These are phyloP conservation scores for Tetrahymena malaccensis DNA, from an alignment of 73 alveolate genomes.

Conservation along the genomic window DNA sequence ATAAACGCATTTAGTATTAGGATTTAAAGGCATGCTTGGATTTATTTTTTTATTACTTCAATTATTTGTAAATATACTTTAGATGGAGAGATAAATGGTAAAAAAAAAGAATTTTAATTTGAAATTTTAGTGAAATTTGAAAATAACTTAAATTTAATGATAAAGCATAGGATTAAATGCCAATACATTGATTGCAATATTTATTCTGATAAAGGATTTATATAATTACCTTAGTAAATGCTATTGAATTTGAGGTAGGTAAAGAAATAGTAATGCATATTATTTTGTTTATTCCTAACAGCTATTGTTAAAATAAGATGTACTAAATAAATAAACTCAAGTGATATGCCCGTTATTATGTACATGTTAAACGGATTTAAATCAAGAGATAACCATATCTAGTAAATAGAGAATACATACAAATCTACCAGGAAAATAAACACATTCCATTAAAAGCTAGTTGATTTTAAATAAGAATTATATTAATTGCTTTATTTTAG, in stretches of 20 bases:
- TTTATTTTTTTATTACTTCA: too few relatives aligned
- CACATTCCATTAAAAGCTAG: not conserved
- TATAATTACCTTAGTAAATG: not conserved
- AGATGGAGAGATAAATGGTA: too few relatives aligned
- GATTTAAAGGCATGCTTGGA: too few relatives aligned
- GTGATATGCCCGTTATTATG: not conserved
- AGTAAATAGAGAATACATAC: not conserved
- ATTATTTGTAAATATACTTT: too few relatives aligned
- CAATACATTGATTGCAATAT: too few relatives aligned
- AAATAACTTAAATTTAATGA: too few relatives aligned
- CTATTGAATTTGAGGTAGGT: not conserved
- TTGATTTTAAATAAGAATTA: not conserved
- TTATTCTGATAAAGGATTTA: not conserved
- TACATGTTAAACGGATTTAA: not conserved
- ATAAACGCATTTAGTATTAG: too few relatives aligned
- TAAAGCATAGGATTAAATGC: too few relatives aligned
- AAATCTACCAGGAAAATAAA: not conserved
- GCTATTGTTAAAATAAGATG: not conserved
- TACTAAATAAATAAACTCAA: not conserved
- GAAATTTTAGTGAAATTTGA: too few relatives aligned
- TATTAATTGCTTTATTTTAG: not conserved
- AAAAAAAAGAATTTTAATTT: too few relatives aligned
- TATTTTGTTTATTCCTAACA: not conserved
- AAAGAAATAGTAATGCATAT: not conserved
- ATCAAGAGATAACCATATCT: not conserved